phyloP scores from a whole-genome alignment of 2,329 filamentous ascomycete genomes.

The Claviceps monticola region DNA sequence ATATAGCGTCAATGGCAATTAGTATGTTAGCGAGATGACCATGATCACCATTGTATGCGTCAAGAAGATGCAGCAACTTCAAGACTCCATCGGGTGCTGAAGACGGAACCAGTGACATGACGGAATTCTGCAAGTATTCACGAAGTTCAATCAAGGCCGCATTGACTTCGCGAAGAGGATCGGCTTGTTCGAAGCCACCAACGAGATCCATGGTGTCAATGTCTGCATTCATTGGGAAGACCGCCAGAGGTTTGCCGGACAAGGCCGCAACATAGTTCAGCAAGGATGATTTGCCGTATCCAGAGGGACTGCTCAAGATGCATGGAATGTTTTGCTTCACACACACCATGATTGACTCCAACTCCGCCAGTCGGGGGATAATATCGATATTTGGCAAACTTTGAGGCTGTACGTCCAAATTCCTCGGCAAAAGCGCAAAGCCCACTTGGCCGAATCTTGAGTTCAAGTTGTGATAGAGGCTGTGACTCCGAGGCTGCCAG shows the following conservation, averaged over 20 bases:
- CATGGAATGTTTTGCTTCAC: conserved; percentile 78
- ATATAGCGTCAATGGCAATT: conserved; percentile 24
- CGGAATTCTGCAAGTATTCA: conserved; percentile 35
- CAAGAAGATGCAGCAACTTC: conserved; percentile 36
- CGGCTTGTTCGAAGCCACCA: conserved; percentile 90
- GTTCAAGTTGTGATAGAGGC: conserved; percentile 60
- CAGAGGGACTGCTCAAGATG: conserved; percentile 74
- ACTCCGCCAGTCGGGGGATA: conserved; percentile 48
- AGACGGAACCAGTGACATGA: conserved; percentile 34
- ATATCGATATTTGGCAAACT: conserved; percentile 36
- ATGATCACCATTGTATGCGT: conserved; percentile 24
- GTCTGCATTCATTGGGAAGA: conserved; percentile 85
- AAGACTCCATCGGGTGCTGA: conserved; percentile 33
- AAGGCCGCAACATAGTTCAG: conserved; percentile 69
- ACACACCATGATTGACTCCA: conserved; percentile 80
- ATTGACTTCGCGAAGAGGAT: conserved; percentile 60
- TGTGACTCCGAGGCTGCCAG: conserved; percentile 35
- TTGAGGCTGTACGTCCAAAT: conserved; percentile 37
- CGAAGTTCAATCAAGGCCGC: conserved; percentile 35
- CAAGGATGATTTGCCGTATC: conserved; percentile 73
- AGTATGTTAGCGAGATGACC: conserved; percentile 25
- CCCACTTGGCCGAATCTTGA: conserved; percentile 62
- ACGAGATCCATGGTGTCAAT: conserved; percentile 96
- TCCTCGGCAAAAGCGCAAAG: conserved; percentile 53
- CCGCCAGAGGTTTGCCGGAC: conserved; percentile 61